phyloP scores from a whole-genome alignment of 306 rosid species.

The Rosa lucieae region DNA sequence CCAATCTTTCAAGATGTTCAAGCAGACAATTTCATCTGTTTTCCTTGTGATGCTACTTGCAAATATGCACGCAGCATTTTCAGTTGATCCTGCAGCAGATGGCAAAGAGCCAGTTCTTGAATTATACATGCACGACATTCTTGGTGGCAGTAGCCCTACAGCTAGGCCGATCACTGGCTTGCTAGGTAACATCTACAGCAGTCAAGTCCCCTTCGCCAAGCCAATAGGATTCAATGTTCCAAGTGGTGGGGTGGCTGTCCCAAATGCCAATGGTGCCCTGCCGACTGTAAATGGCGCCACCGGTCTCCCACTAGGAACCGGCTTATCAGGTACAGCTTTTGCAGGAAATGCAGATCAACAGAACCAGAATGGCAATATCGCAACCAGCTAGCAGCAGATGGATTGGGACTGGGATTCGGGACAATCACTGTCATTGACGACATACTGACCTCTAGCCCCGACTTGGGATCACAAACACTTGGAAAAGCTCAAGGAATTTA shows the following conservation, averaged over 20 bases:
- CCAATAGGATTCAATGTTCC: conserved; percentile 78
- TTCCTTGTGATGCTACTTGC: conserved; percentile 35
- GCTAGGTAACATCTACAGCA: conserved; percentile 80
- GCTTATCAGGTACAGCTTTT: conserved; percentile 69
- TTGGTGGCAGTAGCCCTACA: conserved; percentile 81
- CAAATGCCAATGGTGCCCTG: conserved; percentile 89
- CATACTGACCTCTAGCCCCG: conserved; percentile 61
- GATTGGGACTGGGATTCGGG: conserved; percentile 83
- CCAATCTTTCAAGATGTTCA: conserved; percentile 33
- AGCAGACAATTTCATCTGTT: conserved; percentile 24
- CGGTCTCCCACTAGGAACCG: conserved; percentile 83
- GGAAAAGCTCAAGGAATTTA: conserved; percentile 91
- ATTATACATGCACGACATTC: conserved; percentile 88
- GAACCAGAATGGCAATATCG: conserved; percentile 29
- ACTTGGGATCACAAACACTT: conserved; percentile 70
- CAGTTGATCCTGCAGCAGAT: conserved; percentile 48
- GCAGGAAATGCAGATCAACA: conserved; percentile 43
- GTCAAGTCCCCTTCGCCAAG: conserved; percentile 86
- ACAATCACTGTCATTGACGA: conserved; percentile 89
- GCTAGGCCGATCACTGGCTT: conserved; percentile 87
- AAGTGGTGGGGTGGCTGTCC: conserved; percentile 54
- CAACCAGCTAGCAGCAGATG: conserved; percentile 75
- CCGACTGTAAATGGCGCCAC: conserved; percentile 83
- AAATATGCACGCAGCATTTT: conserved; percentile 29
- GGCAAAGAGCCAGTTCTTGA: conserved; percentile 63